phyloP scores from a whole-genome alignment of 768 basidiomycete species.

The Tylopilus felleus region DNA sequence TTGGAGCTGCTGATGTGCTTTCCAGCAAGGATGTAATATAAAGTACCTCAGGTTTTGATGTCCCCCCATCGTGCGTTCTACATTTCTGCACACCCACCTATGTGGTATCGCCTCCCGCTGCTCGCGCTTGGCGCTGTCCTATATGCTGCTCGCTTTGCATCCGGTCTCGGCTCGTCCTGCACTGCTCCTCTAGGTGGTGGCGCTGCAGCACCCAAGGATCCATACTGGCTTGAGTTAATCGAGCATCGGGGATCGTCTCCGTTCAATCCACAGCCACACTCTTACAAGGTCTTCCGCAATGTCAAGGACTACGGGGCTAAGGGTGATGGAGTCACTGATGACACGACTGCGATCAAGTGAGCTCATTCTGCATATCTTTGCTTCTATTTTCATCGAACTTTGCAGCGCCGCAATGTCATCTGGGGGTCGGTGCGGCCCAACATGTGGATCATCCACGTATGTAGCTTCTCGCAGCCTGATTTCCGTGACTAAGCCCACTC shows the following conservation, averaged over 20 bases:
- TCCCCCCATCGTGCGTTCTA: neutral
- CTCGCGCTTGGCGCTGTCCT: conserved; percentile 6
- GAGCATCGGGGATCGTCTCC: conserved; percentile 64
- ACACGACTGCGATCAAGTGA: conserved; percentile 70
- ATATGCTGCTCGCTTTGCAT: conserved; percentile 4
- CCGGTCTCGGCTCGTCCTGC: conserved; percentile 37
- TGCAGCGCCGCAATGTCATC: conserved; percentile 56
- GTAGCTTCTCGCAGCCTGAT: neutral
- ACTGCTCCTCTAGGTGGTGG: conserved; percentile 27
- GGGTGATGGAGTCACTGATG: conserved; percentile 63
- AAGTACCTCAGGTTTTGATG: neutral
- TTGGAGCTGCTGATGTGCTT: neutral
- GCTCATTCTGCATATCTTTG: neutral
- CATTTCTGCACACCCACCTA: neutral
- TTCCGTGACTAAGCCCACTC: neutral
- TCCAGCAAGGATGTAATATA: neutral
- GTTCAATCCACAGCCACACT: conserved; percentile 48
- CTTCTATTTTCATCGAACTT: neutral
- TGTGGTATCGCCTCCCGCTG: neutral
- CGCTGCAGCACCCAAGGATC: conserved; percentile 47
- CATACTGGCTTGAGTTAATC: conserved; percentile 68
- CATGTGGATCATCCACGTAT: conserved; percentile 53
- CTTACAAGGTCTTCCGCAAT: conserved; percentile 69
- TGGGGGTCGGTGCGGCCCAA: conserved; percentile 56
- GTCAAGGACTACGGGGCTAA: conserved; percentile 56